Conservation (phyloP, 495 filamentous ascomycete species). For the Mycothermus thermophilus region DNA sequence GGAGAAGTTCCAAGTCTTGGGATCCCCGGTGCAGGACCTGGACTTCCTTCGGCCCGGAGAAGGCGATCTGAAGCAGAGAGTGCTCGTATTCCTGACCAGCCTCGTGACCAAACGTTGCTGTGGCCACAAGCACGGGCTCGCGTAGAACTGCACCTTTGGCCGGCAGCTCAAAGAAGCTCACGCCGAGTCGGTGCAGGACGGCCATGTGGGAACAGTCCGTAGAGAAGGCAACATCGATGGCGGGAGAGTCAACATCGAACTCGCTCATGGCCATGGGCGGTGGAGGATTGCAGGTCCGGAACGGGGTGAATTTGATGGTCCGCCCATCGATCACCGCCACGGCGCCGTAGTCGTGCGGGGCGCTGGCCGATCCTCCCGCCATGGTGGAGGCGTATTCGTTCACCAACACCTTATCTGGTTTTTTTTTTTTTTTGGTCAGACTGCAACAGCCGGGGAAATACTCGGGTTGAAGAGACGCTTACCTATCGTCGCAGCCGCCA, state of each 20-base stretch:
- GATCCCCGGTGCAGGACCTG: conserved; percentile 15
- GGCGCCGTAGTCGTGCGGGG: conserved; percentile 66
- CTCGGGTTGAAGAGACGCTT: conserved; percentile 9
- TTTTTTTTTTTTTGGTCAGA: conserved; percentile 17
- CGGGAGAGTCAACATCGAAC: conserved; percentile 45
- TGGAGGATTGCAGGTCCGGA: conserved; percentile 71
- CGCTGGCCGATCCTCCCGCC: conserved; percentile 48
- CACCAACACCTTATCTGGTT: conserved; percentile 38
- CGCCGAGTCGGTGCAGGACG: conserved; percentile 48
- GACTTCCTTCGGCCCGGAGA: conserved; percentile 9
- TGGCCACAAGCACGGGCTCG: conserved; percentile 18
- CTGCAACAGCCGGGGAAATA: not conserved
- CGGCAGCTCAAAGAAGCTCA: conserved; percentile 54
- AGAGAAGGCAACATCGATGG: conserved; percentile 63
- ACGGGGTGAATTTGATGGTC: conserved; percentile 68
- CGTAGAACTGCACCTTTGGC: conserved; percentile 29
- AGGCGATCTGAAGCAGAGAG: conserved; percentile 15
- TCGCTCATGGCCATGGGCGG: conserved; percentile 86
- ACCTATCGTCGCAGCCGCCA: conserved; percentile 39
- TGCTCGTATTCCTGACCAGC: conserved; percentile 6
- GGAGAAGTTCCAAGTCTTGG: conserved; percentile 9
- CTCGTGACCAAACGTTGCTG: conserved; percentile 8
- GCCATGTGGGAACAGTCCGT: conserved; percentile 52
- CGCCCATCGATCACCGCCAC: conserved; percentile 82
- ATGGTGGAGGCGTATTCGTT: conserved; percentile 58